phyloP scores from a whole-genome alignment of 495 filamentous ascomycete species.

The Aspergillus sparsus region DNA sequence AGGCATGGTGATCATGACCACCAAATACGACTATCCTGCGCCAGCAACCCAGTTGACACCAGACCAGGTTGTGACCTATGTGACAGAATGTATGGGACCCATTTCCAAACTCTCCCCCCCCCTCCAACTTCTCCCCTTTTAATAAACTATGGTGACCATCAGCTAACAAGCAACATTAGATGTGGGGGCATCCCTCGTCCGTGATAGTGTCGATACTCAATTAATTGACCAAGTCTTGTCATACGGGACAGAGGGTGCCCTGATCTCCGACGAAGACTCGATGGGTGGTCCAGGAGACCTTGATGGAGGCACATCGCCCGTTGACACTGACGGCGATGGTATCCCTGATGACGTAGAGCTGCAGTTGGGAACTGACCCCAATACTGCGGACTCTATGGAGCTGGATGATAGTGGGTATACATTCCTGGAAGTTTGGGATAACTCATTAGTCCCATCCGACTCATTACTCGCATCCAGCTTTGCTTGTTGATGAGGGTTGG shows the following conservation, averaged over 20 bases:
- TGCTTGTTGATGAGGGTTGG: too few species aligned
- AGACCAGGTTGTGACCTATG: slow-evolving; percentile 18
- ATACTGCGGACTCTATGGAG: slow-evolving; percentile 20
- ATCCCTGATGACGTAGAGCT: slow-evolving; percentile 24
- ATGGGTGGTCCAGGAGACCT: slow-evolving; percentile 22
- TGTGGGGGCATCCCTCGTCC: slow-evolving; percentile 21
- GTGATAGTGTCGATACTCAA: slow-evolving; percentile 19
- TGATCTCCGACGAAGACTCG: slow-evolving; percentile 22
- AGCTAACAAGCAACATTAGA: slow-evolving; percentile 10
- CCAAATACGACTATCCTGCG: slow-evolving; percentile 21
- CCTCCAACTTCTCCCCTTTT: background rate
- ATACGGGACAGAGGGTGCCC: slow-evolving; percentile 15
- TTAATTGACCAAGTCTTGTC: slow-evolving; percentile 20
- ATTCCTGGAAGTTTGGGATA: slow-evolving; percentile 24
- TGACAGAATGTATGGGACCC: slow-evolving; percentile 15
- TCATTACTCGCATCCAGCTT: too few species aligned
- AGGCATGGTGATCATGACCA: slow-evolving; percentile 22
- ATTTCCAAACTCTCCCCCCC: too few species aligned
- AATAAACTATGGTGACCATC: background rate
- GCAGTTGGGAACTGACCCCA: slow-evolving; percentile 20
- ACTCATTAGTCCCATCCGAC: slow-evolving; percentile 23
- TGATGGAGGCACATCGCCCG: slow-evolving; percentile 10
- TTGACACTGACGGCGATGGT: slow-evolving; percentile 23
- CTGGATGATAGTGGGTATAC: slow-evolving; percentile 25
- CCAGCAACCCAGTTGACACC: slow-evolving; percentile 13